phyloP scores from a whole-genome alignment of 176 grass and related monocot species.

The Calamus simplicifolius region DNA sequence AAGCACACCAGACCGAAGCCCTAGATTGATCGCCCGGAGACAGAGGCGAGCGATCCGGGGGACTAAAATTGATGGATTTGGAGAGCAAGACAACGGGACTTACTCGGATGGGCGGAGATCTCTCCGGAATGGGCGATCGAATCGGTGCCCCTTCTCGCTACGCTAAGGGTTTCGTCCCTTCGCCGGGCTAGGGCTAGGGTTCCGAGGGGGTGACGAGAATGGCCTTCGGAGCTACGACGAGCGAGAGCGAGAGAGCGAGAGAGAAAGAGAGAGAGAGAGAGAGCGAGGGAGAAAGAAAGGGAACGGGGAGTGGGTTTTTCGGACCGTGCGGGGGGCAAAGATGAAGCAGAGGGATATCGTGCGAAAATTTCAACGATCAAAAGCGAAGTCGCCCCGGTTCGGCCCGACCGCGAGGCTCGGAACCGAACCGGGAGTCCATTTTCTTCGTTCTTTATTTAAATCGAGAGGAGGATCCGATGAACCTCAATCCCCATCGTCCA shows the following conservation, averaged over 20 bases:
- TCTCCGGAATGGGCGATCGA: conserved; percentile 2
- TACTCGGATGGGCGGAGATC: not conserved
- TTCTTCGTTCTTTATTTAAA: too few relatives aligned
- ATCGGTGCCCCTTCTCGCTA: not conserved
- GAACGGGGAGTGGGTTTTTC: conserved; percentile 3
- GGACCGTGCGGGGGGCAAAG: too few relatives aligned
- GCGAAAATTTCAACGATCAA: conserved; percentile 64
- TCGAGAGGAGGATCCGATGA: too few relatives aligned
- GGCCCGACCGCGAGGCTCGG: conserved; percentile 1
- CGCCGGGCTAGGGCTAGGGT: not conserved
- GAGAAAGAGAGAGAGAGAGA: conserved; percentile 12
- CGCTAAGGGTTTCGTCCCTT: conserved; percentile 8
- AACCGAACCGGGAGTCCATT: not conserved
- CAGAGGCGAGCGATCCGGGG: too few relatives aligned
- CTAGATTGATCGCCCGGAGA: too few relatives aligned
- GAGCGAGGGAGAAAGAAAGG: conserved; percentile 29
- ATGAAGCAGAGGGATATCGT: conserved; percentile 25
- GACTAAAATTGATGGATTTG: not conserved
- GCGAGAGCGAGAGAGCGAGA: conserved; percentile 29
- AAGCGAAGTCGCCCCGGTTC: conserved; percentile 6
- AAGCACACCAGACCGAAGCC: not conserved
- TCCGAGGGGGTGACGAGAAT: not conserved
- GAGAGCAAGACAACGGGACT: not conserved
- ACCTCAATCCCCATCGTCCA: too few relatives aligned
- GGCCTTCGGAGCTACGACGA: conserved; percentile 32